Evolutionary conservation across 345 rosid species (phyloP), one percentile per base, ranked within the genome.

Genomic region (Citrus medica): DNA sequence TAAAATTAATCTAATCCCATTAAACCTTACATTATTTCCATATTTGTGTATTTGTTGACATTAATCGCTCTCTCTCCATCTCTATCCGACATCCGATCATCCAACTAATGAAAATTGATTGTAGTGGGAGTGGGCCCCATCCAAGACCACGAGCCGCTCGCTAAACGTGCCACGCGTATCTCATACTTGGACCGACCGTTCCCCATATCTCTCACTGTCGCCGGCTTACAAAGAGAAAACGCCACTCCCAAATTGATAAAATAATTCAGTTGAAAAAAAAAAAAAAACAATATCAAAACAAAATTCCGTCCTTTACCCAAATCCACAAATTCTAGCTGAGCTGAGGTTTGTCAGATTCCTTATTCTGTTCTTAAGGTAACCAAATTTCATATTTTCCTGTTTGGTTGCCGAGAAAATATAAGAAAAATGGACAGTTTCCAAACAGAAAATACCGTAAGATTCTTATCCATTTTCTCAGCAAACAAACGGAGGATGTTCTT

Each of bases 281-380:
- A 1, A 17, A 51, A 17, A 17, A 51, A 7, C 58, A 17, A 19
- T 4, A 53, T 4, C 58, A 19, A 53, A 53, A 22, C 32, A 58
- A 73, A 58, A 58, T 65, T 73, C 58, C 77, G 55, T 74, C 46
- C 21, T 42, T 42, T 62, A 9, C 25, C 42, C 77, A 25, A 61
- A 38, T 61, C n/a, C 21, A 24, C 60, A 62, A 40, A 42, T 48
- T 64, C 25, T 9, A 67, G 40, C 55, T 38, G 22, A 56, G 6
- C 76, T 51, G 68, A 72, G 84, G 86, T 84, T 79, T 59, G 81
- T 80, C 62, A 7, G 5, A 2, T 69, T 80, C 16, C 30, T n/a
- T 7, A 28, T 38, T 14, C 25, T 40, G 7, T 37, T 37, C n/a
- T 77, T 68, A 14, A 17, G 7, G 25, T 69, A 14, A 1, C 8